Base-by-base conservation (phyloP, 176 grass and related monocot genomes). In the Canna indica region DNA sequence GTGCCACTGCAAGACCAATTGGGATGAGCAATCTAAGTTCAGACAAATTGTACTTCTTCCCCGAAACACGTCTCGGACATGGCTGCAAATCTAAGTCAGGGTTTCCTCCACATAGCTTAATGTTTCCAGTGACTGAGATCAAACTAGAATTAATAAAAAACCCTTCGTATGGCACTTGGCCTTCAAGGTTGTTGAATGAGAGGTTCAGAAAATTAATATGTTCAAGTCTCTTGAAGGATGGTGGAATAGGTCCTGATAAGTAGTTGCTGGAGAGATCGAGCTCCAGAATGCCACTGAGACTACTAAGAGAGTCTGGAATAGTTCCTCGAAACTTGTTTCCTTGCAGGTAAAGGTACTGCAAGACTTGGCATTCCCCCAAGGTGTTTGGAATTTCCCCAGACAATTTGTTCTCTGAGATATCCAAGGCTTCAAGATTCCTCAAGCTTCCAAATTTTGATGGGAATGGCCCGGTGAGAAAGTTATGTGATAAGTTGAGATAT, bases 311-410 rank as follows among this genome's bases (percentile, higher is more conserved):
- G 41, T 54, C 17, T 3, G 80, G 83, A 28, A 85, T 83, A 29
- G 39, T 0, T 11, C 87, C 87, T 45, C 80, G 22, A 70, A 90
- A 64, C 8, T 64, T 54, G 56, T 85, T 85, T 3, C 56, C 26
- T 39, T 79, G 30, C 58, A 70, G 42, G 46, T 50, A 8, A 26
- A 90, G 52, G 29, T 58, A 59, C 30, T 85, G 54, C 29, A 85
- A 29, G 48, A 74, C 70, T 38, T 85, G 61, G 2, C 73, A 83
- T 2, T 73, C 75, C 5, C 59, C 79, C 5, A 90, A 64, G 1
- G 87, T 67, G 26, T 24, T 20, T 44, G 83, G 87, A 70, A 90
- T 77, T 22, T 73, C 70, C 45, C 87, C 83, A 62, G 76, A 82
- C 22, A 85, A 39, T 31, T 38, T 56, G 18, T 90, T 90, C 73